Percentiles rank a stretch among this genome's conserved stretches.
These are phyloP conservation scores for Melocanna baccifera DNA, from an alignment of 176 grass and related monocot species.

Conservation along the genomic window DNA sequence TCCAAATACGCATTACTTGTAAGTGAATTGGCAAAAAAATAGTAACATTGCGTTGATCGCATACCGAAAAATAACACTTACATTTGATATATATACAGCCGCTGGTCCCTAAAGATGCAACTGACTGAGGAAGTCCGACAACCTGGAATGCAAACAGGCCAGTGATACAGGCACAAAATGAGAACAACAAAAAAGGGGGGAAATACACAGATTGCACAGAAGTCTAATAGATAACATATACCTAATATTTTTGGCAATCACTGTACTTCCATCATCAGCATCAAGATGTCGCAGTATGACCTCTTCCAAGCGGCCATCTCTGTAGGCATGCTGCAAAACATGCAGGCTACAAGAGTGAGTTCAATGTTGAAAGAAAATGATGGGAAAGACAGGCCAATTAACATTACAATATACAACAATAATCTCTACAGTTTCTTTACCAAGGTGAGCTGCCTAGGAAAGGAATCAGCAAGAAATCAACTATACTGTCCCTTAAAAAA, in stretches of 20 bases:
- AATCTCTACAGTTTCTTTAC: not conserved
- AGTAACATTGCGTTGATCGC: not conserved
- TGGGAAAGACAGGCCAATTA: not conserved
- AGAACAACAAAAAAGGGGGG: not conserved
- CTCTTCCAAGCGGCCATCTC: slow-evolving; percentile 89
- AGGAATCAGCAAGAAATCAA: not conserved
- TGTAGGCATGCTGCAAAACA: slow-evolving; percentile 83
- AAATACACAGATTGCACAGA: not conserved
- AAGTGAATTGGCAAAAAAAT: not conserved
- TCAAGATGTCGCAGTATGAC: slow-evolving; percentile 84
- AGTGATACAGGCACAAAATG: not conserved
- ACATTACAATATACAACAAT: not conserved
- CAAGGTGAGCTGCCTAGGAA: not conserved
- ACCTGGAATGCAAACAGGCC: slow-evolving; percentile 41
- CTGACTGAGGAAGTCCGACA: slow-evolving; percentile 69
- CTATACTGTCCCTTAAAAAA: not conserved
- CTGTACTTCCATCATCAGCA: slow-evolving; percentile 81
- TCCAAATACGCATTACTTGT: not conserved
- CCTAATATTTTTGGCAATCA: slow-evolving; percentile 96
- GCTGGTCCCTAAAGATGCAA: slow-evolving; percentile 58
- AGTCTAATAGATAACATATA: slow-evolving; percentile 9
- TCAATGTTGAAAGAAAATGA: not conserved
- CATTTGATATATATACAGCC: slow-evolving; percentile 36
- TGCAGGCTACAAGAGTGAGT: slow-evolving; percentile 13
- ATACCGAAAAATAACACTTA: slow-evolving; percentile 12